Conservation (phyloP, 2,329 filamentous ascomycete genomes). For the Alternaria sp. region DNA sequence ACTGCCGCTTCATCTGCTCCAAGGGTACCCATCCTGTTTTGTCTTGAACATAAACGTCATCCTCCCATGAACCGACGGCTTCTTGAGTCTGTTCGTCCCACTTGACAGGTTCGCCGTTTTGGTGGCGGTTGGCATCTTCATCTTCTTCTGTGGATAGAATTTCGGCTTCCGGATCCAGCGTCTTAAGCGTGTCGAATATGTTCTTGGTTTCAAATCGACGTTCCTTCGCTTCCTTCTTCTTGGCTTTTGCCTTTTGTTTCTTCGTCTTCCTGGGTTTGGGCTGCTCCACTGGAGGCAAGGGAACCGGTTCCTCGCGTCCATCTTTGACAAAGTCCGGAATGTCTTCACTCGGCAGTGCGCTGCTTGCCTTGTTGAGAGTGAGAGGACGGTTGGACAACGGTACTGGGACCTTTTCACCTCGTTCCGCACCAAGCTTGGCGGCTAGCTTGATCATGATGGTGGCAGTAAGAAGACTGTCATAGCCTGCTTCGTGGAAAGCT, state of each 20-base stretch:
- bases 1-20: slow-evolving; percentile 26
- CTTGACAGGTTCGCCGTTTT: slow-evolving; percentile 6
- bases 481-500: slow-evolving; percentile 68
- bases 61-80: slow-evolving; percentile 29
- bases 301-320: slow-evolving; percentile 28
- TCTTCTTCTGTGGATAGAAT: slow-evolving; percentile 25
- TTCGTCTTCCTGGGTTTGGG: slow-evolving; percentile 4
- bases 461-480: slow-evolving; percentile 68
- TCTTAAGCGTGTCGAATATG: slow-evolving; percentile 36
- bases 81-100: slow-evolving; percentile 8
- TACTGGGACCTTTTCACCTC: slow-evolving; percentile 7
- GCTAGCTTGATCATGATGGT: slow-evolving; percentile 66
- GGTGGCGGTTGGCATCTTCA: slow-evolving; percentile 4
- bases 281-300: slow-evolving; percentile 25
- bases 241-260: slow-evolving; percentile 27
- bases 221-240: slow-evolving; percentile 19
- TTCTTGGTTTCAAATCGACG: slow-evolving; percentile 39
- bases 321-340: slow-evolving; percentile 25
- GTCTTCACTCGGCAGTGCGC: slow-evolving; percentile 6
- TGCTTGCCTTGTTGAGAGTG: slow-evolving; percentile 6
- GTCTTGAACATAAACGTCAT: slow-evolving; percentile 31
- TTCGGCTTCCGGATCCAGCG: slow-evolving; percentile 12
- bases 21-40: slow-evolving; percentile 34
- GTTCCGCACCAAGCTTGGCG: slow-evolving; percentile 58
- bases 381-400: neutral